Evolutionary conservation across 2,329 filamentous ascomycete genomes (phyloP).

Genomic region (Paraphaeosphaeria minitans): DNA sequence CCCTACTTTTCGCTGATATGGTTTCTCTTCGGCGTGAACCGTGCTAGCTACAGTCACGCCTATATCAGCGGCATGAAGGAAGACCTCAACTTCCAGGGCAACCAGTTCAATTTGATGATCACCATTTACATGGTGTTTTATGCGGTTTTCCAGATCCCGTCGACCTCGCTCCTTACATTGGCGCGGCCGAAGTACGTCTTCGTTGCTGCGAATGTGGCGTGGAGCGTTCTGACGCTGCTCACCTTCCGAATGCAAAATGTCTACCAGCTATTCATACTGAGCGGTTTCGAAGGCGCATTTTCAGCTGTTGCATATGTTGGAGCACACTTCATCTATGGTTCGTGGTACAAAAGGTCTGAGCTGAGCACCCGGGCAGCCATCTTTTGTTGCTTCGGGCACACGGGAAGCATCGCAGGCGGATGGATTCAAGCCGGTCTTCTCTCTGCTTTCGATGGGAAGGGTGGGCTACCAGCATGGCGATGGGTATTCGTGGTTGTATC

Average conservation of each 20-base stretch:
- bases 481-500: constrained; percentile 5
- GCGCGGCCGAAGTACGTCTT: constrained; percentile 1
- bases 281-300: constrained; percentile 1
- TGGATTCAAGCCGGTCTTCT: constrained; percentile 2
- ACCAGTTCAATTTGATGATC: constrained; percentile 4
- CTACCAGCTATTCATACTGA: neutral
- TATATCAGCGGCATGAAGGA: constrained; percentile 7
- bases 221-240: constrained; percentile 1
- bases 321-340: constrained; percentile 3
- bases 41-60: constrained; percentile 6
- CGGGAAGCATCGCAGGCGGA: constrained; percentile 2
- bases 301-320: constrained; percentile 4
- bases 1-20: constrained; percentile 5
- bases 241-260: constrained; percentile 4
- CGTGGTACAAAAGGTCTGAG: constrained; percentile 2
- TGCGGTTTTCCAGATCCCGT: constrained; percentile 1
- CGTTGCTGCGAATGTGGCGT: constrained; percentile 5
- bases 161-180: neutral
- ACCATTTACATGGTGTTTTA: constrained; percentile 8
- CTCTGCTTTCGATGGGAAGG: constrained; percentile 1
- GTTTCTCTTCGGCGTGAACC: constrained; percentile 3
- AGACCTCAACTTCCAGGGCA: constrained; percentile 2
- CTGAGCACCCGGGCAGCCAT: constrained; percentile 1
- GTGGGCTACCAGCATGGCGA: constrained; percentile 1
- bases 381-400: constrained; percentile 4